phyloP scores from a whole-genome alignment of 306 rosid species.

The Gastrolobium villosum region DNA sequence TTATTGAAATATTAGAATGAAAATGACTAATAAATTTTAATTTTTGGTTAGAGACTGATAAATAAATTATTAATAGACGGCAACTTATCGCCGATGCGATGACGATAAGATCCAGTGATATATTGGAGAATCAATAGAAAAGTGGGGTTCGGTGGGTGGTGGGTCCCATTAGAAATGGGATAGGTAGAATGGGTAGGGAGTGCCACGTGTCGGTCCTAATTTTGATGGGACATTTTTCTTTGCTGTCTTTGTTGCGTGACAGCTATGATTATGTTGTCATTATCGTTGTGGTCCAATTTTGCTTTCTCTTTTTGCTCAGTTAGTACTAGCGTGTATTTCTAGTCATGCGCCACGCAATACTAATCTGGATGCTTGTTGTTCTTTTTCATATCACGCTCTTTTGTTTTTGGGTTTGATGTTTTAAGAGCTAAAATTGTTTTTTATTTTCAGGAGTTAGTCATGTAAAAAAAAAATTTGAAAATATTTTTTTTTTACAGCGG shows the following conservation, averaged over 20 bases:
- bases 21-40: background rate
- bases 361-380: slow-evolving; percentile 16
- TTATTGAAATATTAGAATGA: slow-evolving; percentile 9
- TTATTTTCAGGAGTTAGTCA: too few species aligned
- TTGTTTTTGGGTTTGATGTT: too few species aligned
- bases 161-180: slow-evolving; percentile 39
- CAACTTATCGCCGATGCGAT: slow-evolving; percentile 28
- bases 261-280: slow-evolving; percentile 39
- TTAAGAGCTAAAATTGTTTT: too few species aligned
- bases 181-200: background rate
- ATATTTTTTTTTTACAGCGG: too few species aligned
- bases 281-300: slow-evolving; percentile 43
- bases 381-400: background rate
- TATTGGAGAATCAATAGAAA: background rate
- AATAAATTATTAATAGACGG: background rate
- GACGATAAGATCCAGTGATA: slow-evolving; percentile 40
- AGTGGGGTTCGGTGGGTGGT: slow-evolving; percentile 31
- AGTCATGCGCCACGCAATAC: slow-evolving; percentile 4
- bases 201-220: slow-evolving; percentile 33
- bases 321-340: slow-evolving; percentile 14
- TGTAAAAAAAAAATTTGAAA: too few species aligned
- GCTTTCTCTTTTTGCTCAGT: background rate
- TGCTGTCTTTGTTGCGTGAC: slow-evolving; percentile 48
- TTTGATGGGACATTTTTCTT: background rate
- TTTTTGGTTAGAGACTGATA: too few species aligned